A percentile compares a stretch with the other conserved stretches of the same genome.
Conservation (phyloP, 176 grass and related monocot genomes). For the Aegilops longissima region DNA sequence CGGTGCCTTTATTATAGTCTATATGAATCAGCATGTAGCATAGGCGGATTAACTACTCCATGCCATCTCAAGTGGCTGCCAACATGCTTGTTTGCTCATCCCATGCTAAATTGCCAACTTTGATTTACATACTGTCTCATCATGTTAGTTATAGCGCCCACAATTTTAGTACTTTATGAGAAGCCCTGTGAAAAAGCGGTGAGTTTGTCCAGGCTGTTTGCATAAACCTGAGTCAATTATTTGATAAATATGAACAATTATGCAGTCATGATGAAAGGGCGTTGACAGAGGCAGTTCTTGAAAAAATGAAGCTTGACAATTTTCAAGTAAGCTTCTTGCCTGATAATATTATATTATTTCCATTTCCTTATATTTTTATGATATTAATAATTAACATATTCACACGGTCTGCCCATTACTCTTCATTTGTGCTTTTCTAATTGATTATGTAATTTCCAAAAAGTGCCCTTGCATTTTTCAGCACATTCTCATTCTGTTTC, state of each 20-base stretch:
- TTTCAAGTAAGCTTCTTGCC: conserved; percentile 66
- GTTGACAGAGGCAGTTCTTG: conserved; percentile 67
- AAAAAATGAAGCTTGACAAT: conserved; percentile 88
- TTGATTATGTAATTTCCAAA: neutral
- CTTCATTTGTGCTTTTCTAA: neutral
- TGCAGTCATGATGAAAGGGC: conserved; percentile 83
- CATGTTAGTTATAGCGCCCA: neutral
- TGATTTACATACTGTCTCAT: neutral
- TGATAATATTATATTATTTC: conserved; percentile 15
- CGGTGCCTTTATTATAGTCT: neutral
- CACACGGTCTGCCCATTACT: neutral
- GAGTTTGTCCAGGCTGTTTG: conserved; percentile 3
- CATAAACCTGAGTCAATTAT: neutral
- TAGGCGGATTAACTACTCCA: neutral
- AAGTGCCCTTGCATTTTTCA: neutral
- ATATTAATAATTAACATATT: neutral
- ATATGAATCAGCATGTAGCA: conserved; percentile 3
- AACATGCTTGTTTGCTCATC: neutral
- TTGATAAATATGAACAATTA: conserved; percentile 3
- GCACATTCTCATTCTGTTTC: neutral
- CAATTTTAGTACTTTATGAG: neutral
- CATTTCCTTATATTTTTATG: conserved; percentile 23
- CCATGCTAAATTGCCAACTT: conserved; percentile 8
- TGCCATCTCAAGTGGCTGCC: conserved; percentile 5
- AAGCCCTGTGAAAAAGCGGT: neutral